Conservation (phyloP, 179 eudicot genomes). For the Beta corolliflora region DNA sequence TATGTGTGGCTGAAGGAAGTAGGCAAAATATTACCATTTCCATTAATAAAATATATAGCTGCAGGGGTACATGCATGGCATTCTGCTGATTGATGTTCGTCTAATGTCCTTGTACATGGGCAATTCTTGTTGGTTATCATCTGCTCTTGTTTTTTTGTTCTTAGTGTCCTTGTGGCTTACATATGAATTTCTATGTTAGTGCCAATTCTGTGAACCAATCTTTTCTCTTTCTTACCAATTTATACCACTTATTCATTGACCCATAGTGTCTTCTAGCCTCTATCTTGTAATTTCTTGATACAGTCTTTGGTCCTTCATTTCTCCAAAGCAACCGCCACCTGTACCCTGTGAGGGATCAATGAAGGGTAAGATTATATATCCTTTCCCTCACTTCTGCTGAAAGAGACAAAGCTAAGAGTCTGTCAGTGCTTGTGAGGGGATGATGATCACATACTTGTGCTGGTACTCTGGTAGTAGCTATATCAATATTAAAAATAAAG, state of each 20-base stretch:
- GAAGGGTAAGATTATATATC: background rate
- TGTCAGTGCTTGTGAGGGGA: background rate
- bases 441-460: background rate
- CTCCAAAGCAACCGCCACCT: background rate
- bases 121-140: background rate
- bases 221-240: background rate
- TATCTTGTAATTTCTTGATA: too few species aligned
- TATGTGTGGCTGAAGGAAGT: background rate
- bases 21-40: background rate
- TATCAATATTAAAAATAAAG: background rate
- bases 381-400: background rate
- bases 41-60: background rate
- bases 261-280: too few species aligned
- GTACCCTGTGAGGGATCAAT: background rate
- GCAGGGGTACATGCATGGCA: too few species aligned
- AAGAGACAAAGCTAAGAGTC: background rate
- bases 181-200: too few species aligned
- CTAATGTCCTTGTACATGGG: background rate
- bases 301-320: background rate
- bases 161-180: too few species aligned
- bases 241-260: background rate
- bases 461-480: background rate
- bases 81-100: background rate
- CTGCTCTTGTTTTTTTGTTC: background rate
- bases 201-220: background rate